Evolutionary conservation across 805 yeast genomes (phyloP).

Genomic region (Metschnikowia continentalis): DNA sequence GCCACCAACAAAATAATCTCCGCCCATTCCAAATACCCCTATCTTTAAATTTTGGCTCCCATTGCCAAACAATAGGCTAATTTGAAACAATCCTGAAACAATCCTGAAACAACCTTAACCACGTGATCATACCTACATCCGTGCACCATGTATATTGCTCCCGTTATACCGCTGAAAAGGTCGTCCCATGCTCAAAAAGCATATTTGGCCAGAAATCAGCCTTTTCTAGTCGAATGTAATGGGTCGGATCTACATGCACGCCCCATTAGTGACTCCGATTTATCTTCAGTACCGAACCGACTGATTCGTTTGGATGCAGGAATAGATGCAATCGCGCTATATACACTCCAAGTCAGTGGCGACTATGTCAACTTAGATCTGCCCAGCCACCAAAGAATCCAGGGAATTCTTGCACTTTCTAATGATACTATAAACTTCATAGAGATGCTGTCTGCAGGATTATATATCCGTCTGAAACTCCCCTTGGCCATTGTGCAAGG

Average conservation of each 20-base stretch:
- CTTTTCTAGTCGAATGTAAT: background rate
- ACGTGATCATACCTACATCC: background rate
- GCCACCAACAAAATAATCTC: too few species aligned
- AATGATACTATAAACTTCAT: background rate
- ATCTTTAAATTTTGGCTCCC: too few species aligned
- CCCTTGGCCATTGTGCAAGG: slow-evolving; percentile 1
- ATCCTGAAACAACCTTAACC: background rate
- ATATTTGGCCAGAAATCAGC: background rate
- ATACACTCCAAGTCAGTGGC: background rate
- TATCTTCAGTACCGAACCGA: background rate
- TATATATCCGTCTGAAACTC: background rate
- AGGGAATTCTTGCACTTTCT: background rate
- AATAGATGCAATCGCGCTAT: background rate
- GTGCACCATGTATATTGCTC: background rate
- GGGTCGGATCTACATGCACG: background rate
- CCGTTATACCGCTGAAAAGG: background rate
- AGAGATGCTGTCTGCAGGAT: background rate
- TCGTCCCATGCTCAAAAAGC: slow-evolving; percentile 1
- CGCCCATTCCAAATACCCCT: too few species aligned
- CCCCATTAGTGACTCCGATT: background rate
- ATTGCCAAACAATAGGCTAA: too few species aligned
- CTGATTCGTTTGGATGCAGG: background rate
- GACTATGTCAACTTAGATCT: too few species aligned
- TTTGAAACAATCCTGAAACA: background rate
- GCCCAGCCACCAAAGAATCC: background rate